Evolutionary conservation across 1,139 yeast species (phyloP).

Genomic region (Candida labiduridarum): DNA sequence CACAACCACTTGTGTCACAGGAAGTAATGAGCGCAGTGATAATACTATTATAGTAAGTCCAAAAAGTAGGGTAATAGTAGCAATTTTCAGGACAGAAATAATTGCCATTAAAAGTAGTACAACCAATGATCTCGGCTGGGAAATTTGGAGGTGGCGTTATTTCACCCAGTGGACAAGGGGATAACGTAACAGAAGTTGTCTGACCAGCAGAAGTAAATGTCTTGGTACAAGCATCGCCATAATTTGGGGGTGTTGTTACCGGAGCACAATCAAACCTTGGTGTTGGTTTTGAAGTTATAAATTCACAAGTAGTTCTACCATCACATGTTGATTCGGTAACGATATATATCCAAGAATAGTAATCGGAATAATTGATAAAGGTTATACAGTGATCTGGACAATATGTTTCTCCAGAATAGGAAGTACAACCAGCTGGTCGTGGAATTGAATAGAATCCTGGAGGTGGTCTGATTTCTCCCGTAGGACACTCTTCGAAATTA

Average conservation of each 20-base stretch:
- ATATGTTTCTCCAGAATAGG: too few species aligned
- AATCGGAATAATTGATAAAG: too few species aligned
- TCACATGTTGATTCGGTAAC: background rate
- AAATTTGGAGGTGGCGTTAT: background rate
- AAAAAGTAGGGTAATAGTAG: background rate
- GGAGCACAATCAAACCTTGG: background rate
- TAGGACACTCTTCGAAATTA: background rate
- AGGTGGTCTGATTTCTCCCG: background rate
- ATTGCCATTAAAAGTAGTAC: background rate
- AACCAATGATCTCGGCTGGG: conserved; percentile 1
- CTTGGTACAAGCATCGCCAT: background rate
- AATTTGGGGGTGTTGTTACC: too few species aligned
- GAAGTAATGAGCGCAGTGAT: background rate
- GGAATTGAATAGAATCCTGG: background rate
- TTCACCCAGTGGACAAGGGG: background rate
- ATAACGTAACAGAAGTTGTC: background rate
- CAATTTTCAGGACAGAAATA: background rate
- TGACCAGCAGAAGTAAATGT: background rate
- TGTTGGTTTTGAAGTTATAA: background rate
- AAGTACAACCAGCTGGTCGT: too few species aligned
- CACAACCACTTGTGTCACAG: background rate
- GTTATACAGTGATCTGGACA: too few species aligned
- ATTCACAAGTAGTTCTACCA: background rate
- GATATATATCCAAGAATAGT: too few species aligned
- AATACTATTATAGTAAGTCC: background rate